Evolutionary conservation across 208 protist genomes (phyloP).

Genomic region (Trypanosoma rangeli): DNA sequence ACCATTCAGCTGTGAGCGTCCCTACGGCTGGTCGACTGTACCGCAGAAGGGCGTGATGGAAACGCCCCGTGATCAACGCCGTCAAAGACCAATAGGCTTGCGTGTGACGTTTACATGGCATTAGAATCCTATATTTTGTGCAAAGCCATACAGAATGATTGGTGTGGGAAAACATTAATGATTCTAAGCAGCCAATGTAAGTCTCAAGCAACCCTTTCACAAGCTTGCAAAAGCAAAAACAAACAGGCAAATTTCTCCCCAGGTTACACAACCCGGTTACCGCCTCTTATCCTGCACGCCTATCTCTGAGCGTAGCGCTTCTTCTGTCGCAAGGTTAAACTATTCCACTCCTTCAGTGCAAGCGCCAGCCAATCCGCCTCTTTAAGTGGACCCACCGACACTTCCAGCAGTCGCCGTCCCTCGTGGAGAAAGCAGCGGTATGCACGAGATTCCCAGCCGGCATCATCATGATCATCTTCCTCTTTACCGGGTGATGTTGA

Average conservation of each 20-base stretch:
- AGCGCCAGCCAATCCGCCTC: slow-evolving; percentile 60
- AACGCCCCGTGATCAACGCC: too few relatives aligned
- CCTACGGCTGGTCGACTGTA: too few relatives aligned
- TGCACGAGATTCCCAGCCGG: slow-evolving; percentile 7
- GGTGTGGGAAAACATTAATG: too few relatives aligned
- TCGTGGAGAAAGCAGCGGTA: slow-evolving; percentile 5
- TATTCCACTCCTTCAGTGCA: slow-evolving; percentile 66
- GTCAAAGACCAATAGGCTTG: too few relatives aligned
- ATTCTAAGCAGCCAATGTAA: too few relatives aligned
- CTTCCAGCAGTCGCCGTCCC: slow-evolving; percentile 13
- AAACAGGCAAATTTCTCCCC: not conserved
- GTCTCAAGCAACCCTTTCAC: not conserved
- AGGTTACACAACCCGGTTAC: not conserved
- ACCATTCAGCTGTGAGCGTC: too few relatives aligned
- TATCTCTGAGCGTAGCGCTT: slow-evolving; percentile 18
- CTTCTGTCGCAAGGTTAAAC: slow-evolving; percentile 59
- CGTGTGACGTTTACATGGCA: too few relatives aligned
- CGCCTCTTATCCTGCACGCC: not conserved
- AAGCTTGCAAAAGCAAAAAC: not conserved
- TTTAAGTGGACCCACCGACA: slow-evolving; percentile 11
- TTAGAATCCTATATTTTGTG: too few relatives aligned
- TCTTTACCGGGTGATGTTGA: not conserved
- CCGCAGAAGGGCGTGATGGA: too few relatives aligned
- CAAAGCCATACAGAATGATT: too few relatives aligned
- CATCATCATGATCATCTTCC: slow-evolving; percentile 5